Evolutionary conservation across 2,329 filamentous ascomycete species (phyloP), one percentile per base, ranked within the genome.

Genomic region (Penicillium sp.): DNA sequence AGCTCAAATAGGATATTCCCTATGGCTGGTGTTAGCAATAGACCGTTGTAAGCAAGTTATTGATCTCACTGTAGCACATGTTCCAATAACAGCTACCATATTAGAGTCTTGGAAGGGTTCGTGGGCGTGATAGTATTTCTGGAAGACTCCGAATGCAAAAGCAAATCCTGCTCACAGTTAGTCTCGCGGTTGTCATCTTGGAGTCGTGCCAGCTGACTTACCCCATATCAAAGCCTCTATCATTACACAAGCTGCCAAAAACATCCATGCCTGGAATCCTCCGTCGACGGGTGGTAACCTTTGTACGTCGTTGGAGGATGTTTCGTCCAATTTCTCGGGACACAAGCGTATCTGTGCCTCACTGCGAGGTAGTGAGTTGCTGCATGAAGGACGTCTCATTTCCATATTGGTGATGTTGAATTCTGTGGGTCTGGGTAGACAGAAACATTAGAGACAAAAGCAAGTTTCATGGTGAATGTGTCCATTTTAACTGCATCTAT

Each of bases 181-280:
- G 52, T 5, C 2, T 22, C 3, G 2, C 3, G 5, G 5, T 4
- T 47, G 5, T 18, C 24, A 18, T 10, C 24, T 13, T 10, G 22
- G 6, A 16, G 11, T 26, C 32, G 11, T 3, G 2, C 5, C 5
- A n/a, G 14, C 11, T 24, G 39, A 63, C 71, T 54, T 66, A 79
- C 79, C 81, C 81, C 81, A 84, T 48, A 83, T 76, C 2, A 83
- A 68, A 22, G 77, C 79, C 65, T 84, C 81, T 34, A 84, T 72
- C 50, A 79, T 69, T 57, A 81, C 82, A 48, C 77, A 80, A 1
- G 78, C 80, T 9, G 74, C 72, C 5, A 84, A 66, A 55, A 82
- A 80, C 22, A 81, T 62, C 71, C 74, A 79, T 22, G 76, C 77
- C 31, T 73, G 64, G 56, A 70, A 70, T 1, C 76, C 76, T 32